These are phyloP conservation scores for Brachypodium distachyon DNA, from an alignment of 202 grass and related monocot genomes.

Conservation along the genomic window DNA sequence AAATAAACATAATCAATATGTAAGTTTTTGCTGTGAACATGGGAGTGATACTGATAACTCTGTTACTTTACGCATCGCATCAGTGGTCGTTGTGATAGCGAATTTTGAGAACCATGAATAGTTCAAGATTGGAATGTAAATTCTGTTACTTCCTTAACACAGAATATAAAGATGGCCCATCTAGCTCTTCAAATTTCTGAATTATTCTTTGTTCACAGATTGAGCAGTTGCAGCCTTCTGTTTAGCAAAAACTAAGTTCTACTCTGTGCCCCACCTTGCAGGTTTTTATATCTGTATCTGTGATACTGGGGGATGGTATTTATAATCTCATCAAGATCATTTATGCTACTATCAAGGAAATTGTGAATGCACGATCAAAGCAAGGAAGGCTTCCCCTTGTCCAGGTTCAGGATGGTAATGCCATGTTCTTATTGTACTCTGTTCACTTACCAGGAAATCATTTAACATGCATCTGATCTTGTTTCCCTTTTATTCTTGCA, in stretches of 20 bases:
- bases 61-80: not conserved
- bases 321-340: conserved; percentile 95
- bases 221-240: not conserved
- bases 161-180: not conserved
- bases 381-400: conserved; percentile 38
- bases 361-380: conserved; percentile 55
- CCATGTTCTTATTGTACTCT: not conserved
- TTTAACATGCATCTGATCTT: conserved; percentile 6
- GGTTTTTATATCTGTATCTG: conserved; percentile 88
- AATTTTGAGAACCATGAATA: not conserved
- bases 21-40: not conserved
- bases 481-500: conserved; percentile 20
- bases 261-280: conserved; percentile 13
- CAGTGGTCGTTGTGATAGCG: not conserved
- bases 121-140: not conserved
- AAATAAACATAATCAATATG: not conserved
- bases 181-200: not conserved
- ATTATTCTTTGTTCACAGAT: not conserved
- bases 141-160: not conserved
- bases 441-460: not conserved
- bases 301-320: conserved; percentile 84
- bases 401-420: conserved; percentile 41
- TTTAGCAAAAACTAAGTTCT: not conserved
- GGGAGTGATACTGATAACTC: not conserved
- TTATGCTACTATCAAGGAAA: conserved; percentile 55